These are phyloP conservation scores for Boletus fagicola DNA, from an alignment of 768 basidiomycete species.

Conservation along the genomic window DNA sequence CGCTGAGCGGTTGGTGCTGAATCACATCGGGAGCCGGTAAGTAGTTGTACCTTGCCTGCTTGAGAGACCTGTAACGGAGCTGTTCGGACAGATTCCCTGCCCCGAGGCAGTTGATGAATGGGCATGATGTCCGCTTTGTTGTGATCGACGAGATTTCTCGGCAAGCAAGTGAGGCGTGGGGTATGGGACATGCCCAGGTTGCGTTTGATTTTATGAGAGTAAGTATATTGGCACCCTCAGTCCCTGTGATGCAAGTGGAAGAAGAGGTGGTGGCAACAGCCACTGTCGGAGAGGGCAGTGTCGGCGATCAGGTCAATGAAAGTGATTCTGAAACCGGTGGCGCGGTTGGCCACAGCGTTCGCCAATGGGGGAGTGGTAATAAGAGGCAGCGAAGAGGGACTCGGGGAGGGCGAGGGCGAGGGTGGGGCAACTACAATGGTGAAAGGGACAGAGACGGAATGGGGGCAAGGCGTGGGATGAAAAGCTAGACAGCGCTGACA, in stretches of 20 bases:
- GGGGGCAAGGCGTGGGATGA: conserved; percentile 1
- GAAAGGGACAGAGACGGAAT: not conserved
- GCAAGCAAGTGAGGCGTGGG: conserved; percentile 64
- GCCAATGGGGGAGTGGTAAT: not conserved
- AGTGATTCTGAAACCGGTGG: no score
- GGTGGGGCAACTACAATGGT: not conserved
- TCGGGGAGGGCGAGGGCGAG: not conserved
- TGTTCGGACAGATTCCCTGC: conserved; percentile 48
- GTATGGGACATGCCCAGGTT: conserved; percentile 43
- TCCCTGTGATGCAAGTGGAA: not conserved
- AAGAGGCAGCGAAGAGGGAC: not conserved
- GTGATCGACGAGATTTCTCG: conserved; percentile 59
- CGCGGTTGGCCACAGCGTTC: not conserved
- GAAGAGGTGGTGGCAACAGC: not conserved
- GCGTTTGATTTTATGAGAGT: conserved; percentile 60
- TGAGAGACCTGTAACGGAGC: not conserved
- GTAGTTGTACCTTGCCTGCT: conserved; percentile 9
- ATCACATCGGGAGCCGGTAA: conserved; percentile 75
- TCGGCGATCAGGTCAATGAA: not conserved
- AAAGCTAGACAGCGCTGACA: not conserved
- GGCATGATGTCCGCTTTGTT: conserved; percentile 35
- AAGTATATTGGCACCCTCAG: conserved; percentile 31
- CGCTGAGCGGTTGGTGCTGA: conserved; percentile 64
- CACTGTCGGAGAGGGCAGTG: not conserved
- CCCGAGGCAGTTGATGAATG: conserved; percentile 37